These are phyloP conservation scores for Apium graveolens DNA, from an alignment of 129 eudicot genomes.

Conservation along the genomic window DNA sequence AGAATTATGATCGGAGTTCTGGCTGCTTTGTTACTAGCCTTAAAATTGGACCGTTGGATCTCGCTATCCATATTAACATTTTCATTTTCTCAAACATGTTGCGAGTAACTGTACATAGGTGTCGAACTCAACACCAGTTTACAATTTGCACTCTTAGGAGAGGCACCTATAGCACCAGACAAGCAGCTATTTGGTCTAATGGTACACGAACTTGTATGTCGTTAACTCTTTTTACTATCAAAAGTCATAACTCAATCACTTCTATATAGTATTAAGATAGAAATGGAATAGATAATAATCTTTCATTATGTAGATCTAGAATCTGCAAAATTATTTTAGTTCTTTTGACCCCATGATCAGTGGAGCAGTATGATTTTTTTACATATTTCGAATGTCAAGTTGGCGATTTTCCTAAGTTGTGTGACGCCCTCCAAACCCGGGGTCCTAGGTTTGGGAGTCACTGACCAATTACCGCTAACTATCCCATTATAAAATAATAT, in stretches of 20 bases:
- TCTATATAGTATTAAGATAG: not conserved
- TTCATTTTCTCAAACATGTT: not conserved
- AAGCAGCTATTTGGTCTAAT: not conserved
- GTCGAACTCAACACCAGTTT: not conserved
- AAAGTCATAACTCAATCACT: not conserved
- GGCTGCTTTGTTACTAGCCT: not conserved
- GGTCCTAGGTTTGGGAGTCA: no score
- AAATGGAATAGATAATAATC: not conserved
- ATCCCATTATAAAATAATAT: no score
- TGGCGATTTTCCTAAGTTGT: not conserved
- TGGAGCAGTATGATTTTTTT: not conserved
- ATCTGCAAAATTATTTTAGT: not conserved
- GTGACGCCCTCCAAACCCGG: no score
- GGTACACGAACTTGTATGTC: not conserved
- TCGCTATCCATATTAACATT: not conserved
- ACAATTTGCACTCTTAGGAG: not conserved
- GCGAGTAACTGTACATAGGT: no score
- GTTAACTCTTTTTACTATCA: not conserved
- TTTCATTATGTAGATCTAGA: not conserved
- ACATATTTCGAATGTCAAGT: not conserved
- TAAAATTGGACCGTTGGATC: not conserved
- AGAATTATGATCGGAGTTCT: not conserved
- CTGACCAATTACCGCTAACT: no score
- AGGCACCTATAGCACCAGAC: not conserved
- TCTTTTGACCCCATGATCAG: not conserved